Percentiles rank a stretch among this genome's conserved stretches.
Evolutionary conservation across 768 basidiomycete genomes (phyloP).

Genomic region (Phylloporus sp.): DNA sequence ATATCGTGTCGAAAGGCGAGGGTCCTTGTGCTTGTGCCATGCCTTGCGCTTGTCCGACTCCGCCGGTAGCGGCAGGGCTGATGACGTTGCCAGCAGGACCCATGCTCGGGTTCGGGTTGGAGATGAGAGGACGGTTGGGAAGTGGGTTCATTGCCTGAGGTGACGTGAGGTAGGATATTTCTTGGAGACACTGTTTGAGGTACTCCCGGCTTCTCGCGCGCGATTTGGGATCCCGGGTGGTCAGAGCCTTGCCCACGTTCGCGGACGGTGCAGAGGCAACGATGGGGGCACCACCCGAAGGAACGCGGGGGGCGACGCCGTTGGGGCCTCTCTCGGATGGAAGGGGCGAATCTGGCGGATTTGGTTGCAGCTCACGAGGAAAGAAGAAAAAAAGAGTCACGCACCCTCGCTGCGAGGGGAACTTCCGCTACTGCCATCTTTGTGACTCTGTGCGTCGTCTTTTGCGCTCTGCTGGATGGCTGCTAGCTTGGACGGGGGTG

Average conservation of each 20-base stretch:
- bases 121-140: slow-evolving; percentile 73
- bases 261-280: slow-evolving; percentile 30
- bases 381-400: not conserved
- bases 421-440: slow-evolving; percentile 75
- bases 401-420: slow-evolving; percentile 84
- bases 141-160: slow-evolving; percentile 96
- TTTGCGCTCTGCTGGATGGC: slow-evolving; percentile 59
- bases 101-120: slow-evolving; percentile 40
- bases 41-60: slow-evolving; percentile 19
- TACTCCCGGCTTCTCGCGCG: slow-evolving; percentile 93
- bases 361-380: slow-evolving; percentile 1
- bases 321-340: slow-evolving; percentile 66
- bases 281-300: slow-evolving; percentile 42
- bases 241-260: slow-evolving; percentile 60
- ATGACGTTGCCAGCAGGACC: slow-evolving; percentile 16
- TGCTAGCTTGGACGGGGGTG: slow-evolving; percentile 62
- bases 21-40: slow-evolving; percentile 21
- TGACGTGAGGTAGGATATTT: slow-evolving; percentile 96
- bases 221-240: slow-evolving; percentile 91
- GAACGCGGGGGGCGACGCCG: slow-evolving; percentile 49
- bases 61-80: slow-evolving; percentile 14
- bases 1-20: slow-evolving; percentile 67
- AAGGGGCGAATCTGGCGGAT: slow-evolving; percentile 63
- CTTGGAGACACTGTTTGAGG: slow-evolving; percentile 98
- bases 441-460: slow-evolving; percentile 68